Base-by-base conservation (phyloP, 306 rosid species). In the Pueraria montana region DNA sequence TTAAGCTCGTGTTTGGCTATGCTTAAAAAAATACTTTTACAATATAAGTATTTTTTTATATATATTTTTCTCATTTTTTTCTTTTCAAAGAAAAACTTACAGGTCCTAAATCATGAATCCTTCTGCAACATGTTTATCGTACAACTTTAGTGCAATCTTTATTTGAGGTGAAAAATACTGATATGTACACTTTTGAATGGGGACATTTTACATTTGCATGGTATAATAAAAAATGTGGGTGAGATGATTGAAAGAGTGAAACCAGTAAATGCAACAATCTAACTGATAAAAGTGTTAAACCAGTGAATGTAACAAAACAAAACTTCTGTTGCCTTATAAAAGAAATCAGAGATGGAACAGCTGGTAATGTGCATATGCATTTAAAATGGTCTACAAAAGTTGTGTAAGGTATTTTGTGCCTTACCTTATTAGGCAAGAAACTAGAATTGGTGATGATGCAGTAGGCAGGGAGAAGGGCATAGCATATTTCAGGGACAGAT, bases 341-440 rank as follows among this genome's bases (percentile, higher is more conserved):
- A 16, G 5, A 48, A 43, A 43, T 11, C 49, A 11, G 49, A 43
- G 49, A 14, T 43, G 49, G 49, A 43, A 16, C 13, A 43, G 49
- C 16, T 43, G 16, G 14, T 43, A 43, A 10, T 43, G 23, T 52
- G 59, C 21, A 52, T 17, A n/a, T 16, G 59, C 21, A 52, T 16
- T 55, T 9, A 56, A 20, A 56, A 58, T 9, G 64, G 16, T 58
- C 32, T 20, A 56, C 30, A 20, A 21, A 11, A n/a, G 16, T 59
- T 64, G 70, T 32, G 16, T 14, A 16, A 64, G 6, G 40, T 66
- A 10, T 18, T 42, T 40, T 40, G 32, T 2, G n/a, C 74, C 74
- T 20, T 0, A 88, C 97, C 97, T 89, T 67, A 5, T 67, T 81
- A 48, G 97, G 98, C 48, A 92, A 86, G 79, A 94, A 84, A 30